Evolutionary conservation across 805 yeast species (phyloP), one percentile per base, ranked within the genome.

Genomic region (Kluyveromyces starmeri): DNA sequence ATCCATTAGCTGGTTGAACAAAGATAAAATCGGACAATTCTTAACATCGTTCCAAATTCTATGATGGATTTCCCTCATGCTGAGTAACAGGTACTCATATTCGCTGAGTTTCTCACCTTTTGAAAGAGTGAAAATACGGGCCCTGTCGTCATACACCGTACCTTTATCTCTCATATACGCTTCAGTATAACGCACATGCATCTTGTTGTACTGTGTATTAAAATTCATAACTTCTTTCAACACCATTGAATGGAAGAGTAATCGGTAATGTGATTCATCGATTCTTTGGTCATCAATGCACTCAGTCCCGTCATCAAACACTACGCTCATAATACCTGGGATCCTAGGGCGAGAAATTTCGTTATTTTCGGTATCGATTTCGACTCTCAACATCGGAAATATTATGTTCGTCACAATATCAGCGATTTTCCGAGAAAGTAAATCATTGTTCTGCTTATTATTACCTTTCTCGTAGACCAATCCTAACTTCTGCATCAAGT

Each of bases 121-220:
- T 13, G 33, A 30, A 15, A 30, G 18, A 5, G 4, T 30, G 26
- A 30, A 30, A 13, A 14, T 22, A 11, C 25, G 14, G 2, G 6
- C 5, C 7, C 4, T 12, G 8, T 7, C 26, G 4, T 20, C 25
- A 22, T 30, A 30, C 8, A 9, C 15, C 13, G 25, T 30, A 12
- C 25, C 25, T 8, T 30, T 30, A 10, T 18, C 25, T 13, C 22
- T 20, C 33, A 30, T 30, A 12, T 30, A 18, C 7, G 9, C 19
- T 30, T 30, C 26, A 7, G 25, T 22, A 30, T 20, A 30, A 6
- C 22, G 12, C 9, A 30, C 26, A 18, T 30, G 33, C 19, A 30
- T 30, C 16, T 30, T 30, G 14, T 30, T 30, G 33, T 30, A 30
- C n/a, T 30, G 33, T 6, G 16, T 19, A 30, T 30, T 30, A 12